Evolutionary conservation across 176 grass and related monocot species (phyloP).

Genomic region (Oryza coarctata): DNA sequence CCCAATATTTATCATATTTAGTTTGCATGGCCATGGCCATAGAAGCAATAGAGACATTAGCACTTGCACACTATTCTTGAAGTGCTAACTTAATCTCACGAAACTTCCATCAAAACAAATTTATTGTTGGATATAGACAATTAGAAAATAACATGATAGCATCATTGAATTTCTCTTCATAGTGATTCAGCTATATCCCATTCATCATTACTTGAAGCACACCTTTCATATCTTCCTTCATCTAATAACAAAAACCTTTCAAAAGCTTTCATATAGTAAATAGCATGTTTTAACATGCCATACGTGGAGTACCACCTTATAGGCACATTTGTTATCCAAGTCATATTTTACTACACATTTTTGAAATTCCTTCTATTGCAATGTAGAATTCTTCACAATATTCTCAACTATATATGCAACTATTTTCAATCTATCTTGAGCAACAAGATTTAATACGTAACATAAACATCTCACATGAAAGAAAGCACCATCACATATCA

Average conservation of each 20-base stretch:
- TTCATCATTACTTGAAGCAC: background rate
- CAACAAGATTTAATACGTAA: background rate
- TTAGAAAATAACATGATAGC: background rate
- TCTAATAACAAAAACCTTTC: background rate
- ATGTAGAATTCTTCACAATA: too few relatives aligned
- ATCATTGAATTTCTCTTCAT: background rate
- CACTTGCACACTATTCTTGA: background rate
- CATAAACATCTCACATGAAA: background rate
- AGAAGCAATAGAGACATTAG: background rate
- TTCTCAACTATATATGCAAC: background rate
- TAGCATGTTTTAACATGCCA: background rate
- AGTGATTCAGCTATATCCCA: background rate
- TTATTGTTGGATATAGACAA: background rate
- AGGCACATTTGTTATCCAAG: too few relatives aligned
- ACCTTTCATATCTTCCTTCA: background rate
- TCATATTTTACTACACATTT: too few relatives aligned
- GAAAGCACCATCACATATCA: too few relatives aligned
- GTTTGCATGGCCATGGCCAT: too few relatives aligned
- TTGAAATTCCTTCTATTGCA: too few relatives aligned
- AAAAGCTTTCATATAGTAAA: background rate
- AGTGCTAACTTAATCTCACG: background rate
- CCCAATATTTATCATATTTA: too few relatives aligned
- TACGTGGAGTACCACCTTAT: background rate
- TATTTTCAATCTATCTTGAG: background rate
- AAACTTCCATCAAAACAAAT: background rate